Evolutionary conservation across 2,329 filamentous ascomycete genomes (phyloP).

Genomic region (Epicoccum nigrum): DNA sequence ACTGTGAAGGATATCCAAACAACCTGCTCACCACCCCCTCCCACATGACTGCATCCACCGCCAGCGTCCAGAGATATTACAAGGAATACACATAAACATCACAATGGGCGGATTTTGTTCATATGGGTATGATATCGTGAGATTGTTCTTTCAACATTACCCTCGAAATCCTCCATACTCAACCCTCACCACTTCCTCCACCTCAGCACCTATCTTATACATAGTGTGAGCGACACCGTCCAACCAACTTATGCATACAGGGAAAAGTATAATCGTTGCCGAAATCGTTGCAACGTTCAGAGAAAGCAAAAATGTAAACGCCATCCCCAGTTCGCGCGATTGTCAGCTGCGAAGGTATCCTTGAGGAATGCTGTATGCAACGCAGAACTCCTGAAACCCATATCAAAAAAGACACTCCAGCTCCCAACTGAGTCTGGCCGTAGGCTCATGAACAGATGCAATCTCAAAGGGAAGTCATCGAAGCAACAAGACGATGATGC

Average conservation of each 20-base stretch:
- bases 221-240: neutral
- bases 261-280: conserved; percentile 13
- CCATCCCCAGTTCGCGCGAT: conserved; percentile 39
- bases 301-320: conserved; percentile 27
- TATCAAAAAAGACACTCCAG: conserved; percentile 13
- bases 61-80: conserved; percentile 6
- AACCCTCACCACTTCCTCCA: neutral
- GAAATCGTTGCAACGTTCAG: conserved; percentile 16
- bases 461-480: conserved; percentile 10
- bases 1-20: neutral
- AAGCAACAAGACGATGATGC: conserved; percentile 22
- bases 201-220: conserved; percentile 2
- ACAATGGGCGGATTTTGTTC: conserved; percentile 1
- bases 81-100: conserved; percentile 4
- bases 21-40: neutral
- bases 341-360: conserved; percentile 40
- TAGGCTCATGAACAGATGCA: conserved; percentile 23
- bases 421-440: conserved; percentile 15
- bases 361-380: conserved; percentile 37
- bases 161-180: conserved; percentile 21
- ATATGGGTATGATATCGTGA: conserved; percentile 30
- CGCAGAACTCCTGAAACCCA: conserved; percentile 27
- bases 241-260: neutral
- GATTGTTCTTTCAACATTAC: conserved; percentile 27
- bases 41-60: conserved; percentile 14